phyloP scores from a whole-genome alignment of 208 protist species.

The Acanthamoeba castellanii region DNA sequence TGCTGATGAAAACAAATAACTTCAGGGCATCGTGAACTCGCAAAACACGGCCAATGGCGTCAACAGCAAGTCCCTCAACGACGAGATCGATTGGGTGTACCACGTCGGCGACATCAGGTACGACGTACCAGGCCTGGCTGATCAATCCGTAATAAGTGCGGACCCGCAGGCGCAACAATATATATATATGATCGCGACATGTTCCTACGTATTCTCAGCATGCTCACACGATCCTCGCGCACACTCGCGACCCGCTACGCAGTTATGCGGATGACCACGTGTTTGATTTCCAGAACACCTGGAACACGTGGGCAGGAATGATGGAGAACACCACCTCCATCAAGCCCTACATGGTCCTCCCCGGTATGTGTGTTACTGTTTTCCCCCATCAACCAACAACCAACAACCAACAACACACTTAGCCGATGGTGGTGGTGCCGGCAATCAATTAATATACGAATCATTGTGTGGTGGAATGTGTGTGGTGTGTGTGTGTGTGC shows the following conservation, averaged over 20 bases:
- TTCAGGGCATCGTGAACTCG: constrained; percentile 13
- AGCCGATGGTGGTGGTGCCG: neutral
- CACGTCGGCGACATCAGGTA: constrained; percentile 73
- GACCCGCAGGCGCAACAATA: neutral
- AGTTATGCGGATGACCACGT: constrained; percentile 68
- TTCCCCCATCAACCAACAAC: neutral
- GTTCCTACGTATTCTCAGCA: too few relatives aligned
- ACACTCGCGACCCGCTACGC: neutral
- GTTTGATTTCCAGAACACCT: constrained; percentile 40
- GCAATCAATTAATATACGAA: too few relatives aligned
- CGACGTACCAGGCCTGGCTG: neutral
- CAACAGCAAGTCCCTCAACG: neutral
- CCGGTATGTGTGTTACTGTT: neutral
- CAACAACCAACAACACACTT: too few relatives aligned
- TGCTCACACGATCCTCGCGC: neutral
- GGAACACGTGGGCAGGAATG: constrained; percentile 49
- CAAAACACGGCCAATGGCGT: neutral
- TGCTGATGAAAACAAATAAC: neutral
- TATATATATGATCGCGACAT: too few relatives aligned
- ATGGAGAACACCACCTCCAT: constrained; percentile 7
- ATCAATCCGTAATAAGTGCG: too few relatives aligned
- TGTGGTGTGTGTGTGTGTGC: neutral
- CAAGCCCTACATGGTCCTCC: constrained; percentile 70
- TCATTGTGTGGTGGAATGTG: neutral
- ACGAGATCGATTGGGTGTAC: constrained; percentile 35